phyloP scores from a whole-genome alignment of 495 filamentous ascomycete genomes.

The Evernia prunastri region DNA sequence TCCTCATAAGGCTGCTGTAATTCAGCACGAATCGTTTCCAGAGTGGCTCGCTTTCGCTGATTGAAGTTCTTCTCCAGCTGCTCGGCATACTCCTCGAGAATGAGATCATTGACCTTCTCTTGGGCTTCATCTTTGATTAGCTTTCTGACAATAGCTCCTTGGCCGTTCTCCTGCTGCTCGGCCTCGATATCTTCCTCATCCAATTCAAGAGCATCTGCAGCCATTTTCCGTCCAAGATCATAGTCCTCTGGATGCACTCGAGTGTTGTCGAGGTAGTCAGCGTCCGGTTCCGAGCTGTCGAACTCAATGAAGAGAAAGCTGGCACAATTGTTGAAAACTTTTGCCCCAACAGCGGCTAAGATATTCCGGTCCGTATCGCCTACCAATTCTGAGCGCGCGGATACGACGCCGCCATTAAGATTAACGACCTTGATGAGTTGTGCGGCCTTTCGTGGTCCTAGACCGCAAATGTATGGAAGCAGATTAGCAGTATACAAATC shows the following conservation, averaged over 20 bases:
- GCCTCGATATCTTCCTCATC: conserved; percentile 98
- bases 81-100: conserved; percentile 93
- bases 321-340: conserved; percentile 92
- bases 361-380: conserved; percentile 74
- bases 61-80: conserved; percentile 88
- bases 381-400: conserved; percentile 74
- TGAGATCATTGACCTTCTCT: conserved; percentile 92
- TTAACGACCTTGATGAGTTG: conserved; percentile 85
- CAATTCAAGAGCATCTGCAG: conserved; percentile 88
- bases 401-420: conserved; percentile 75
- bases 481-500: conserved; percentile 77
- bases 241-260: conserved; percentile 97
- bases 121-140: conserved; percentile 85
- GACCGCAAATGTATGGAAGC: conserved; percentile 83
- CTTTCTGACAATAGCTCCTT: conserved; percentile 83
- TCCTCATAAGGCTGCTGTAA: conserved; percentile 91
- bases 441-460: conserved; percentile 87
- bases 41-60: conserved; percentile 88
- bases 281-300: conserved; percentile 65
- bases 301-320: conserved; percentile 89
- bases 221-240: conserved; percentile 94
- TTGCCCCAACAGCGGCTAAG: conserved; percentile 73
- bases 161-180: conserved; percentile 80
- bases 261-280: conserved; percentile 93
- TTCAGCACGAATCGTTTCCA: conserved; percentile 94